phyloP scores from a whole-genome alignment of 371 early-diverging fungal genomes.

The Globomyces sp. region DNA sequence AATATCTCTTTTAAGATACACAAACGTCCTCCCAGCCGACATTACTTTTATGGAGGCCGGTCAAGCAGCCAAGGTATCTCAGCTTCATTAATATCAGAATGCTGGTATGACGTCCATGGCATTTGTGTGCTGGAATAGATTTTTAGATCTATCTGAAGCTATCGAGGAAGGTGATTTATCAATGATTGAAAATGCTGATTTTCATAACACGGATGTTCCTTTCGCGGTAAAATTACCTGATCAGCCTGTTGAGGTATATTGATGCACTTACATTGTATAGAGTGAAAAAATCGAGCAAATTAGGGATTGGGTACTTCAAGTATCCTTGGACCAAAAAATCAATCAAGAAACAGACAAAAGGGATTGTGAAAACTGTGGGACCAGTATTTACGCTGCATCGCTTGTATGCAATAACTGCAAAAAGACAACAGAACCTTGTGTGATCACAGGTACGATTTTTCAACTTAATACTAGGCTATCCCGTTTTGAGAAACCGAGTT shows the following conservation, averaged over 20 bases:
- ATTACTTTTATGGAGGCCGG: conserved; percentile 53
- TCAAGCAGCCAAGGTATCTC: conserved; percentile 44
- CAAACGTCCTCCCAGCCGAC: conserved; percentile 44
- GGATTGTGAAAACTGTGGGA: conserved; percentile 52
- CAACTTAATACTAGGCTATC: conserved; percentile 33
- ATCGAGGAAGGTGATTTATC: conserved; percentile 54
- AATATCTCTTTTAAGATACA: conserved; percentile 50
- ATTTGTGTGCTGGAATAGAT: conserved; percentile 60
- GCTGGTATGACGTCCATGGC: conserved; percentile 58
- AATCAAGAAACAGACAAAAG: conserved; percentile 49
- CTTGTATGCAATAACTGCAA: conserved; percentile 47
- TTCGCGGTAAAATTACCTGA: conserved; percentile 46
- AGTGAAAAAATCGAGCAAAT: conserved; percentile 49
- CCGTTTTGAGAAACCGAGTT: conserved; percentile 44
- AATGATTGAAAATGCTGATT: conserved; percentile 48
- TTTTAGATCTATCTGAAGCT: conserved; percentile 53
- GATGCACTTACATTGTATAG: conserved; percentile 17
- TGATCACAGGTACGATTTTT: conserved; percentile 38
- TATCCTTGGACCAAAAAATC: conserved; percentile 53
- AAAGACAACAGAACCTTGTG: conserved; percentile 40
- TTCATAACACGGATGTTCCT: conserved; percentile 53
- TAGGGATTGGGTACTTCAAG: conserved; percentile 58
- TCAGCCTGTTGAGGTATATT: conserved; percentile 35
- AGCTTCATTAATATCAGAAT: conserved; percentile 21
- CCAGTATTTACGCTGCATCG: conserved; percentile 47